A percentile compares a stretch with the other conserved stretches of the same genome.
These are phyloP conservation scores for Diaporthe batatas DNA, from an alignment of 2,329 filamentous ascomycete species.

Conservation along the genomic window DNA sequence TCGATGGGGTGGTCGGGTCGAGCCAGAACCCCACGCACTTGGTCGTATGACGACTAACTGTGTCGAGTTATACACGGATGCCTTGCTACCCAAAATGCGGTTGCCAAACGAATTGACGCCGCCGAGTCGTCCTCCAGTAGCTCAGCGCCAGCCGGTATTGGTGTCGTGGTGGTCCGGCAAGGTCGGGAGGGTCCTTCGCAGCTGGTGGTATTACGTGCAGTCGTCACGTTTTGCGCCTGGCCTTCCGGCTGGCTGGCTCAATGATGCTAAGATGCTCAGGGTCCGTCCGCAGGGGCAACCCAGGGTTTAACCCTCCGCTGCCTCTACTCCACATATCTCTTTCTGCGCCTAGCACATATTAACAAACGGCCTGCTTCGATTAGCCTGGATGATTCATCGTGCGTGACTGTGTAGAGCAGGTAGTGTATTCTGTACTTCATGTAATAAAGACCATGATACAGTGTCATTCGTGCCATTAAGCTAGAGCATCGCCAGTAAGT, in stretches of 20 bases:
- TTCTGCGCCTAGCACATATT: neutral
- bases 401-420: neutral
- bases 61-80: neutral
- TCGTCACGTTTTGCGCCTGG: conserved; percentile 26
- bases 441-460: neutral
- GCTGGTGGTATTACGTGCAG: conserved; percentile 9
- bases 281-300: neutral
- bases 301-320: conserved; percentile 4
- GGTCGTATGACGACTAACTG: conserved; percentile 18
- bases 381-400: neutral
- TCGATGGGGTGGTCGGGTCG: conserved; percentile 38
- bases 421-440: too few species aligned
- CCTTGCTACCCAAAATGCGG: neutral
- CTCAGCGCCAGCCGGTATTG: conserved; percentile 26
- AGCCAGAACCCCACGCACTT: conserved; percentile 34
- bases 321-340: neutral
- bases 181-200: conserved; percentile 14
- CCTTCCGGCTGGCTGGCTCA: conserved; percentile 13
- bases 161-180: conserved; percentile 23
- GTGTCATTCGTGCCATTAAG: neutral
- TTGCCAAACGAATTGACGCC: neutral
- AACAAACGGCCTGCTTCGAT: neutral
- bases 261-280: conserved; percentile 32
- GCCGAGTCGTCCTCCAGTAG: conserved; percentile 9
- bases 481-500: accelerated